Evolutionary conservation across 75 land plant genomes (phyloP), one percentile per base, ranked within the genome.

Genomic region (Adiantum capillusveneris): DNA sequence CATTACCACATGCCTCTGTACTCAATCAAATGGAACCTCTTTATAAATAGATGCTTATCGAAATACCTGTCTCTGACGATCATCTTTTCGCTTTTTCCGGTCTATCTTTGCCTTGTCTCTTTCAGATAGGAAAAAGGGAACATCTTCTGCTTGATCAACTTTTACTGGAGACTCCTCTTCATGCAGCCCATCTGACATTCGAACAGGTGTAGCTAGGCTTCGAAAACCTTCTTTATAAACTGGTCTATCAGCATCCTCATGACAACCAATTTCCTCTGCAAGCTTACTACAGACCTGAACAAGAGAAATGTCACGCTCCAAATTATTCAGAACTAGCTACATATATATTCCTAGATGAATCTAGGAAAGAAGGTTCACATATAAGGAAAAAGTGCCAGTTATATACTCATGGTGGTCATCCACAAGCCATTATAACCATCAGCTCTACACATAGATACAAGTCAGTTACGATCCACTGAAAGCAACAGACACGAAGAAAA

Each of bases 161-260:
- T 79, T 86, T 51, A 75, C 77, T 0, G 80, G 74, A 42, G 58
- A 70, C 60, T 81, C 87, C 31, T 70, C 79, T 29, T 79, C 83
- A 55, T 77, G 75, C 83, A 94, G 67, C 20, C 98, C 98, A 64
- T 94, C 98, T 66, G 68, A 81, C 98, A 94, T 94, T 24, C 98
- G 78, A 22, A 94, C 58, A 12, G 98, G 96, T 26, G 85, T 66
- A 29, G 80, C 76, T 31, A 94, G 85, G 49, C 95, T 94, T 56
- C 98, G 65, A 31, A 87, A 83, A 3, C 80, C 70, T 43, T 79
- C 84, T 60, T 82, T 82, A 17, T 56, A 39, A 17, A 29, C 17
- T 2, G 20, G 6, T 19, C 57, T 53, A 45, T 72, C 78, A 27
- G 75, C 82, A 26, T 81, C 52, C 19, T 76, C 95, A 66, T 84